Conservation (phyloP, 2,329 filamentous ascomycete genomes). For the Stagonosporopsis vannaccii region DNA sequence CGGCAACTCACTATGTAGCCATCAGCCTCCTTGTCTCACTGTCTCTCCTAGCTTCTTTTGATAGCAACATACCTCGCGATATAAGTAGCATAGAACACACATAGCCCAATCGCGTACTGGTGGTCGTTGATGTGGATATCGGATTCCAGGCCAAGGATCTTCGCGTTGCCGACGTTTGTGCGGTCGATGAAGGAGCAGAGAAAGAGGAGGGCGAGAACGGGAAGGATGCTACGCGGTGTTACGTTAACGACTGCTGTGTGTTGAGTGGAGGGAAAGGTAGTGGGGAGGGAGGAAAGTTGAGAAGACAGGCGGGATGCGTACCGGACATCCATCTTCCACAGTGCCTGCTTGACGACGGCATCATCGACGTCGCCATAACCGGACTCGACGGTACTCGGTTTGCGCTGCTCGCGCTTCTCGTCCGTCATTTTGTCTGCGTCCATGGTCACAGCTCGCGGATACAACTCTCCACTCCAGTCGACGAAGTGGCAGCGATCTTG, state of each 20-base stretch:
- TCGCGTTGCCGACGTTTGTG: conserved; percentile 77
- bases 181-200: conserved; percentile 72
- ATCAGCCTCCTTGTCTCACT: conserved; percentile 3
- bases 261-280: background rate
- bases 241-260: background rate
- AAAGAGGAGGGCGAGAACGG: conserved; percentile 69
- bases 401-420: conserved; percentile 33
- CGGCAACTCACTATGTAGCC: conserved; percentile 62
- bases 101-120: conserved; percentile 70
- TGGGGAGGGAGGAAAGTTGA: background rate
- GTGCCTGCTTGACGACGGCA: conserved; percentile 43
- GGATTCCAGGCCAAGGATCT: conserved; percentile 67
- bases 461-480: too few species aligned
- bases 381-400: conserved; percentile 26
- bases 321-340: conserved; percentile 64
- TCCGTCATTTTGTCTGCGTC: conserved; percentile 32
- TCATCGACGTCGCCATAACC: conserved; percentile 19
- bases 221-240: conserved; percentile 60
- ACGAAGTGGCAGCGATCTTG: too few species aligned
- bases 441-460: conserved; percentile 9
- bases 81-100: conserved; percentile 71
- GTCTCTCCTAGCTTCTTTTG: background rate
- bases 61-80: conserved; percentile 59
- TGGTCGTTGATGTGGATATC: conserved; percentile 63
- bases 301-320: conserved; percentile 13